phyloP scores from a whole-genome alignment of 768 basidiomycete species.

The Termitomyces sp. region DNA sequence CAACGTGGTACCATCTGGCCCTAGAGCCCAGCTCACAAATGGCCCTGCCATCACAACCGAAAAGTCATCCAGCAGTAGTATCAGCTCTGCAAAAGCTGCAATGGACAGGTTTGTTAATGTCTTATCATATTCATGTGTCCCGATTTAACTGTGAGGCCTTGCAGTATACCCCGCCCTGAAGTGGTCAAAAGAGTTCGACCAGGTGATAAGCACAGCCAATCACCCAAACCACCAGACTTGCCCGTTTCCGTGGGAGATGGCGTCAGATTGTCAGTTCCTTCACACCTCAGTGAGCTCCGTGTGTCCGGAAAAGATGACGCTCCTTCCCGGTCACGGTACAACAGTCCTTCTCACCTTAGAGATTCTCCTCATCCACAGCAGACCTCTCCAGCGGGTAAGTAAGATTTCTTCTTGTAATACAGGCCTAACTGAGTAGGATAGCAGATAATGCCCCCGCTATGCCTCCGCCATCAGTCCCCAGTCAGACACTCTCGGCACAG shows the following conservation, averaged over 20 bases:
- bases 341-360: slow-evolving; percentile 18
- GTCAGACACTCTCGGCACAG: slow-evolving; percentile 73
- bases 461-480: slow-evolving; percentile 76
- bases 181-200: slow-evolving; percentile 60
- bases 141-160: not conserved
- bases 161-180: slow-evolving; percentile 72
- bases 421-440: slow-evolving; percentile 35
- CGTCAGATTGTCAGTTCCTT: slow-evolving; percentile 9
- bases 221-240: slow-evolving; percentile 23
- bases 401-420: slow-evolving; percentile 30
- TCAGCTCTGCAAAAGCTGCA: slow-evolving; percentile 48
- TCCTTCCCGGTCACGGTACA: slow-evolving; percentile 18
- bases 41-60: slow-evolving; percentile 23
- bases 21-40: slow-evolving; percentile 47
- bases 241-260: slow-evolving; percentile 9
- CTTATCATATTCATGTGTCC: not conserved
- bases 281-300: slow-evolving; percentile 15
- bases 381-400: slow-evolving; percentile 14
- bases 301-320: slow-evolving; percentile 17
- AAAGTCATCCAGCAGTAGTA: slow-evolving; percentile 16
- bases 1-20: slow-evolving; percentile 43
- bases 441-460: slow-evolving; percentile 42
- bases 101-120: slow-evolving; percentile 53
- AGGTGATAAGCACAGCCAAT: slow-evolving; percentile 30
- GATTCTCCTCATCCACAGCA: slow-evolving; percentile 16